phyloP scores from a whole-genome alignment of 2,329 filamentous ascomycete species.

The Verticillium nonalfalfae region DNA sequence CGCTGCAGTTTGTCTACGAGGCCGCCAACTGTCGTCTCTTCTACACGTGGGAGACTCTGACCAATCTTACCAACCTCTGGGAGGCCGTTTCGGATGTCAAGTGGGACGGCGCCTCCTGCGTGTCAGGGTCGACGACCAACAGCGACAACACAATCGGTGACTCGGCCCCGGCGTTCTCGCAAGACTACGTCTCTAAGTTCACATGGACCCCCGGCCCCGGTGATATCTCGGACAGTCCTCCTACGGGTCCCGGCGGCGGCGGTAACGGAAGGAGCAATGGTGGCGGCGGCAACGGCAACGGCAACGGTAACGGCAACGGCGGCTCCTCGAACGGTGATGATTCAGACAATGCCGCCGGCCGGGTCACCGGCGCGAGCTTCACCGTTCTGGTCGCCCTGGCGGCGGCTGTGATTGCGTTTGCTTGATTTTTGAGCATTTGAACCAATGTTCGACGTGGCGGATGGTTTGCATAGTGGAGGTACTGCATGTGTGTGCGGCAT shows the following conservation, averaged over 20 bases:
- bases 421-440: background rate
- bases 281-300: background rate
- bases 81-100: conserved; percentile 27
- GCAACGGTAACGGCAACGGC: background rate
- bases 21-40: conserved; percentile 56
- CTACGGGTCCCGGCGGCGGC: background rate
- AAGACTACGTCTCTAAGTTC: conserved; percentile 5
- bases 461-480: background rate
- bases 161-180: conserved; percentile 1
- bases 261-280: background rate
- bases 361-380: background rate
- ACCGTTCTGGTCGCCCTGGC: background rate
- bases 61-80: conserved; percentile 48
- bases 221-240: conserved; percentile 1
- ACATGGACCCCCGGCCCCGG: conserved; percentile 6
- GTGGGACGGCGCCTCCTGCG: conserved; percentile 9
- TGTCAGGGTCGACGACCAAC: conserved; percentile 9
- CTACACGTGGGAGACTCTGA: conserved; percentile 47
- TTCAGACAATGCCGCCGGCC: conserved; percentile 4
- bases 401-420: background rate
- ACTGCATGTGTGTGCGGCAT: background rate
- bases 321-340: background rate
- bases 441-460: background rate
- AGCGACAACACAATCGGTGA: conserved; percentile 5
- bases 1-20: conserved; percentile 55